phyloP scores from a whole-genome alignment of 768 basidiomycete genomes.

The Boletus rex-veris region DNA sequence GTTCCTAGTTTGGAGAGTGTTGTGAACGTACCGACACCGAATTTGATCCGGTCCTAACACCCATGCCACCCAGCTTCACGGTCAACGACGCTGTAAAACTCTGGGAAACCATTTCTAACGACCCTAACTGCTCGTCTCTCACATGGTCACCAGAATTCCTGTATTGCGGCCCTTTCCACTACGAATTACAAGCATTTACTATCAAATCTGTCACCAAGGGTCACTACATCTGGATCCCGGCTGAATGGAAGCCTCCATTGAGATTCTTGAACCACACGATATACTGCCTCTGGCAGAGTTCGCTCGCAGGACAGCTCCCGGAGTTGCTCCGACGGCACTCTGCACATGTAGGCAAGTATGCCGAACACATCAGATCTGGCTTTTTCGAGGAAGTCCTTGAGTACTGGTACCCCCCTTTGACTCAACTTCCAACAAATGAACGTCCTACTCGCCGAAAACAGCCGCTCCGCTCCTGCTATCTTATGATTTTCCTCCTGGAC shows the following conservation, averaged over 20 bases:
- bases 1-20: background rate
- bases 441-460: background rate
- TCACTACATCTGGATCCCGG: background rate
- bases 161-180: background rate
- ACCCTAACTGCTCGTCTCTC: too few relatives aligned
- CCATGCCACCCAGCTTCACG: too few relatives aligned
- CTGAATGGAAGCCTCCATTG: background rate
- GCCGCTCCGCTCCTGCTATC: background rate
- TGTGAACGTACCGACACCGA: background rate
- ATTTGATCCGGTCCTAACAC: too few relatives aligned
- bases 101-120: too few relatives aligned
- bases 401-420: background rate
- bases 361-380: background rate
- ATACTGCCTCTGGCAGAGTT: background rate
- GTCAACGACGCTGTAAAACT: too few relatives aligned
- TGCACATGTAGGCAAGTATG: background rate
- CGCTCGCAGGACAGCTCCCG: background rate
- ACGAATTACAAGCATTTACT: background rate
- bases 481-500: background rate
- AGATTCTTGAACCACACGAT: background rate
- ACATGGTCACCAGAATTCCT: background rate
- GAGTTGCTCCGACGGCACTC: background rate
- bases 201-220: background rate
- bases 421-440: background rate
- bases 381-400: background rate